Evolutionary conservation across 2,329 filamentous ascomycete genomes (phyloP).

Genomic region (Pseudogymnoascus sp.): DNA sequence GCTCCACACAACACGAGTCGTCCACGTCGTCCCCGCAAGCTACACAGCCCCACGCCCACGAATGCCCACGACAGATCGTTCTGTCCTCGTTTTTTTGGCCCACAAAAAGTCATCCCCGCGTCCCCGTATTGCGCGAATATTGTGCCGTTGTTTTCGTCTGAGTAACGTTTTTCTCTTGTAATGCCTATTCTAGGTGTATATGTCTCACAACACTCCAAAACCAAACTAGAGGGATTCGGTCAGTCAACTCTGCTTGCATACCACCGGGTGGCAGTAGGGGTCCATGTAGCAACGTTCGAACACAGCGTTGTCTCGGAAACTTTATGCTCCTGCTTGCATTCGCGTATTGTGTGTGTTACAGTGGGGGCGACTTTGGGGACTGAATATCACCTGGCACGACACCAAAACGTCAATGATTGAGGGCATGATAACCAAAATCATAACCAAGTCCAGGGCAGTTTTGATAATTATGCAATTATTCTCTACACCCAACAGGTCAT

Average conservation of each 20-base stretch:
- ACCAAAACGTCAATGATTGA: not conserved
- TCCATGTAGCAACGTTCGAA: constrained; percentile 1
- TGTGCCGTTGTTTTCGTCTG: not conserved
- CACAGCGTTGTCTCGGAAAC: constrained; percentile 3
- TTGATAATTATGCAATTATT: not conserved
- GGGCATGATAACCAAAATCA: not conserved
- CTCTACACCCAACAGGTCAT: not conserved
- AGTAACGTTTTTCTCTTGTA: not conserved
- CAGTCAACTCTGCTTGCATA: not conserved
- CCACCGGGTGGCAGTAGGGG: not conserved
- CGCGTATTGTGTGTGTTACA: not conserved
- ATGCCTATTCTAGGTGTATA: not conserved
- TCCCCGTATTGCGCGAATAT: not conserved
- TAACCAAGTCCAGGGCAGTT: not conserved
- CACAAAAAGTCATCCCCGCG: constrained; percentile 2
- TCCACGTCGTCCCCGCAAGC: constrained; percentile 1
- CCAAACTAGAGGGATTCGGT: not conserved
- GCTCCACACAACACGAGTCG: constrained; percentile 5
- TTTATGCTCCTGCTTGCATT: constrained; percentile 3
- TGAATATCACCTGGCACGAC: not conserved
- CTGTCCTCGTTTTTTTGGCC: not conserved
- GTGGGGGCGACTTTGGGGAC: not conserved
- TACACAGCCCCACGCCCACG: constrained; percentile 2
- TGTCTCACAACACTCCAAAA: not conserved
- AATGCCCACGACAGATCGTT: not conserved